Evolutionary conservation across 805 yeast genomes (phyloP).

Genomic region (Ogataea salicorniae): DNA sequence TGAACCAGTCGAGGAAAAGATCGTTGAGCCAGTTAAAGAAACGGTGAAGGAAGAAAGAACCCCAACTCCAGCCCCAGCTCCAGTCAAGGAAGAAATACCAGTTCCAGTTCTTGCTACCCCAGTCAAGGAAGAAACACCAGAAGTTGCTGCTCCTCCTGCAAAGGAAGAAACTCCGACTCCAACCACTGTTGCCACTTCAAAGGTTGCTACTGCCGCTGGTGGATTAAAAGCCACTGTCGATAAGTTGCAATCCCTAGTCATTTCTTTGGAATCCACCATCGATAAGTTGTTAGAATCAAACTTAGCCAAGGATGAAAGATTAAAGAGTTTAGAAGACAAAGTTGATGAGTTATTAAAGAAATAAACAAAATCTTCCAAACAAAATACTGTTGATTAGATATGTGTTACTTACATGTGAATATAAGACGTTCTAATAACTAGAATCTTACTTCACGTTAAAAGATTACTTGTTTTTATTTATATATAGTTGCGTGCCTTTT

Average conservation of each 20-base stretch:
- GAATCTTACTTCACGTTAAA: no score
- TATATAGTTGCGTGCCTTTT: no score
- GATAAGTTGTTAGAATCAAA: conserved; percentile 46
- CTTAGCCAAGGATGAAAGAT: conserved; percentile 59
- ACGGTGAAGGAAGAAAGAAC: conserved; percentile 3
- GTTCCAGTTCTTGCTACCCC: conserved; percentile 2
- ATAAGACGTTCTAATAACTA: no score
- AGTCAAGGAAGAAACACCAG: conserved; percentile 10
- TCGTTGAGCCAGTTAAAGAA: conserved; percentile 2
- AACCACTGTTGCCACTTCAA: conserved; percentile 29
- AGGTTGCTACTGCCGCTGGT: conserved; percentile 41
- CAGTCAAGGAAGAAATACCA: conserved; percentile 7
- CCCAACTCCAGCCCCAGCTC: background rate
- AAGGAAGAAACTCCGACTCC: conserved; percentile 14
- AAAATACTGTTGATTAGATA: no score
- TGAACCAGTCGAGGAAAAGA: conserved; percentile 2
- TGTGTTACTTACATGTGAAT: no score
- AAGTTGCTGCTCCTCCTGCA: conserved; percentile 8
- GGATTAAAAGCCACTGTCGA: conserved; percentile 72
- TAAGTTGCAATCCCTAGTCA: conserved; percentile 54
- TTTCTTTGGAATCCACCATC: conserved; percentile 52
- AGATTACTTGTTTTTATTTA: no score
- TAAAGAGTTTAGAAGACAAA: conserved; percentile 54
- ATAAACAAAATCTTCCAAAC: conserved; percentile 9
- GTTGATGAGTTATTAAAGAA: conserved; percentile 49